Evolutionary conservation across 331 rosid species (phyloP).

Genomic region (Saraca asoca): DNA sequence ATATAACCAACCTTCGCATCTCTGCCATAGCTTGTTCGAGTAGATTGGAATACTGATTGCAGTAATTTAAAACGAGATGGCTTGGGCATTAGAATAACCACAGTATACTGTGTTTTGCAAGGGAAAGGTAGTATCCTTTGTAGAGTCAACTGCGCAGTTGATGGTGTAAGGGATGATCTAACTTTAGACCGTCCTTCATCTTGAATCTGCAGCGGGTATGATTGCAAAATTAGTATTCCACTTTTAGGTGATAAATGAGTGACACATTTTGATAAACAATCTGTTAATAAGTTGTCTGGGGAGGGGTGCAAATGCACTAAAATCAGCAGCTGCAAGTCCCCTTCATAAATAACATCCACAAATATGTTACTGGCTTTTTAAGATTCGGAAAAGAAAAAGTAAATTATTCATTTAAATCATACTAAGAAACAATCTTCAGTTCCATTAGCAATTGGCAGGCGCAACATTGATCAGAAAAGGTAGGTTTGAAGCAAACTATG

Average conservation of each 20-base stretch:
- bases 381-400: not conserved
- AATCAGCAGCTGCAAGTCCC: conserved; percentile 12
- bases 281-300: not conserved
- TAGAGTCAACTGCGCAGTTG: conserved; percentile 64
- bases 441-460: too few relatives aligned
- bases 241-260: conserved; percentile 18
- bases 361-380: conserved; percentile 14
- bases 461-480: too few relatives aligned
- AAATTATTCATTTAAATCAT: conserved; percentile 13
- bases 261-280: conserved; percentile 14
- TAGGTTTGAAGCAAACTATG: not conserved
- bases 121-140: conserved; percentile 81
- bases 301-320: too few relatives aligned
- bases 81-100: conserved; percentile 79
- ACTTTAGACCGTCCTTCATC: conserved; percentile 81
- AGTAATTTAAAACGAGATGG: conserved; percentile 55
- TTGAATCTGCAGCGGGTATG: conserved; percentile 57
- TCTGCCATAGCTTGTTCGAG: conserved; percentile 43
- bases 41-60: conserved; percentile 57
- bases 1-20: conserved; percentile 62
- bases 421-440: not conserved
- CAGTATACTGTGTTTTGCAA: conserved; percentile 82
- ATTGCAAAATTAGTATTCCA: conserved; percentile 8
- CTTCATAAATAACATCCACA: not conserved
- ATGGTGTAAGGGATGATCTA: conserved; percentile 61